Base-by-base conservation (phyloP, 371 early-diverging fungal genomes). In the Mucor indicus region DNA sequence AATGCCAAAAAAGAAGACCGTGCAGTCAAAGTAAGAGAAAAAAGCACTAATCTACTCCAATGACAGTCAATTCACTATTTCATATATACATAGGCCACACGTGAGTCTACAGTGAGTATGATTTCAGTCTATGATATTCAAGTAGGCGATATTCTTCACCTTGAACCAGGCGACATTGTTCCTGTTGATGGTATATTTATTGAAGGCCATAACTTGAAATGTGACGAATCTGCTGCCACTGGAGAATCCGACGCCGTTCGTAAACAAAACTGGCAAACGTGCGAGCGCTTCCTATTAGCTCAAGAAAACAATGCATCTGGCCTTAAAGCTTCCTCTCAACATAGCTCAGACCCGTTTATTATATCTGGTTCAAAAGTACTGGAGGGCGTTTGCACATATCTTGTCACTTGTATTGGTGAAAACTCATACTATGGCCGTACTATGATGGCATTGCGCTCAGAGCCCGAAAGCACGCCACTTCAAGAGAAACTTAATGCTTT, bases 121-220 rank as follows among this genome's bases (percentile, higher is more conserved):
- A 68, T 93, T 46, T 90, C 92, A 27, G 86, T 95, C 21, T 85
- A 84, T 56, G 88, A 92, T 38, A 55, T 93, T 40, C 81, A 85
- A 55, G 89, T 97, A 9, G 95, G 96, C 27, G 96, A 97, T 62
- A 77, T 97, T 27, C 57, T 96, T 44, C 64, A 86, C 46, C 71
- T 98, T 21, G 95, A 98, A 64, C 91, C 94, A 15, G 98, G 98
- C 43, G 97, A 96, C 60, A 86, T 96, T 35, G 75, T 96, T 27
- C 72, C 88, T 3, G 94, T 85, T 5, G 98, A 98, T 68, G 92
- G 94, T 59, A 73, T 97, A 35, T 81, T 86, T 48, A 74, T 93
- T 37, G 74, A 75, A 45, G 92, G 92, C 16, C 88, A 88, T 55
- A 89, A 92, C 66, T 69, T 96, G 38, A 79, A 72, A 16, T 89